Evolutionary conservation across 225 moss, liverwort and hornwort species (phyloP), one percentile per base, ranked within the genome.

Genomic region (Sphagnum tenellum): DNA sequence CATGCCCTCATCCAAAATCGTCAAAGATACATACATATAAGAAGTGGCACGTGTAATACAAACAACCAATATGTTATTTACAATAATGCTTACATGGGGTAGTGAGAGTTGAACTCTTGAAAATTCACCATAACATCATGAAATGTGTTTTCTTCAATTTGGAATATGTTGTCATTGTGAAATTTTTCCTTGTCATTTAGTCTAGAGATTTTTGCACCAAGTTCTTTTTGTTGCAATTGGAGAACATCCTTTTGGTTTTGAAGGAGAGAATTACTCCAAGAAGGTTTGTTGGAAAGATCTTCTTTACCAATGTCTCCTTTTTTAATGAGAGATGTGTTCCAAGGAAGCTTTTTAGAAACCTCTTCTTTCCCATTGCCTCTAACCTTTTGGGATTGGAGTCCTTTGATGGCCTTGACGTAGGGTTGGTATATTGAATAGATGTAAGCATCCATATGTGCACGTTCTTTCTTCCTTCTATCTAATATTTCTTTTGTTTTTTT

Each of bases 401-500:
- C 53, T 70, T 81, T 57, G 70, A 50, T 51, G 74, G 66, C 1
- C 62, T 78, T 89, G 68, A 77, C 70, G n/a, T 76, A 29, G 29
- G 83, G 73, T 5, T 79, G 79, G 54, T 72, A 69, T 44, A 74
- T 54, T 45, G 82, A 77, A 67, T 87, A 90, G 57, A 94, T 90
- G 66, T 94, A 90, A 49, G 78, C 81, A 66, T 85, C 79, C 56
- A 89, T 51, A 61, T 83, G 84, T 55, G 89, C 87, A 44, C 90
- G 85, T 70, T 94, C 89, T 62, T 63, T 75, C 71, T 81, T 94
- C 62, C 94, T 75, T 52, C 73, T 78, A 65, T 90, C 88, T 50
- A 94, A 84, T 44, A 86, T 85, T 58, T 81, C 81, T 69, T 77
- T 75, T 12, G 82, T 81, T 72, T 87, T 71, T 70, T 73, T 76